phyloP scores from a whole-genome alignment of 1,139 yeast genomes.

The Candida dubliniensis region DNA sequence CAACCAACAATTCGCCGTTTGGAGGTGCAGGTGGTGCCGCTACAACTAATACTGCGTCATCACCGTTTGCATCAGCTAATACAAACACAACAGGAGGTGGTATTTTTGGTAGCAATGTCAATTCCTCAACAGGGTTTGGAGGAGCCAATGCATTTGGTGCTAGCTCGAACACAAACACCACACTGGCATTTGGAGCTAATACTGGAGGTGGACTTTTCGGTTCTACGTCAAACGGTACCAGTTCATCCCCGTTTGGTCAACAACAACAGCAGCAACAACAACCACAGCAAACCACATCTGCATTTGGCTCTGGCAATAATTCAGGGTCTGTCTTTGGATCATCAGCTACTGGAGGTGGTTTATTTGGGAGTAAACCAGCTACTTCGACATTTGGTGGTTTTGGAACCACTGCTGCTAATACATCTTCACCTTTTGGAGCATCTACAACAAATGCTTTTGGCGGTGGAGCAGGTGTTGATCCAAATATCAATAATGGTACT shows the following conservation, averaged over 20 bases:
- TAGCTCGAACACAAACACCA: constrained; percentile 14
- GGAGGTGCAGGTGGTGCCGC: constrained; percentile 18
- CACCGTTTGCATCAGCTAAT: constrained; percentile 36
- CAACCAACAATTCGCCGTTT: constrained; percentile 35
- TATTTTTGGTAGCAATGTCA: constrained; percentile 13
- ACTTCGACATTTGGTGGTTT: constrained; percentile 22
- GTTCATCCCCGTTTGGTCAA: constrained; percentile 24
- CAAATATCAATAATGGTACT: constrained; percentile 64
- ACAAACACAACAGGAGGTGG: constrained; percentile 16
- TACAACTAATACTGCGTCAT: constrained; percentile 18
- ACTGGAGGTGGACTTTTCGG: constrained; percentile 32
- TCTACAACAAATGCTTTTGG: constrained; percentile 23
- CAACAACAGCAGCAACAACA: constrained; percentile 8
- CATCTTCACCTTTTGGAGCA: constrained; percentile 25
- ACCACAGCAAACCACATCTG: constrained; percentile 7
- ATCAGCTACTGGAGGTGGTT: constrained; percentile 23
- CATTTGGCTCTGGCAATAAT: constrained; percentile 19
- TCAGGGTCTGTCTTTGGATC: constrained; percentile 22
- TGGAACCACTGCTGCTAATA: constrained; percentile 22
- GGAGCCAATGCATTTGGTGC: constrained; percentile 20
- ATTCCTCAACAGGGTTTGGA: constrained; percentile 15
- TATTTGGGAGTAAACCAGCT: constrained; percentile 29
- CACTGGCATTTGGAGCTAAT: constrained; percentile 20
- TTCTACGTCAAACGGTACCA: constrained; percentile 16
- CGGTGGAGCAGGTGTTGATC: constrained; percentile 31